Conservation (phyloP, 2,329 filamentous ascomycete species). For the Penicillium sp. region DNA sequence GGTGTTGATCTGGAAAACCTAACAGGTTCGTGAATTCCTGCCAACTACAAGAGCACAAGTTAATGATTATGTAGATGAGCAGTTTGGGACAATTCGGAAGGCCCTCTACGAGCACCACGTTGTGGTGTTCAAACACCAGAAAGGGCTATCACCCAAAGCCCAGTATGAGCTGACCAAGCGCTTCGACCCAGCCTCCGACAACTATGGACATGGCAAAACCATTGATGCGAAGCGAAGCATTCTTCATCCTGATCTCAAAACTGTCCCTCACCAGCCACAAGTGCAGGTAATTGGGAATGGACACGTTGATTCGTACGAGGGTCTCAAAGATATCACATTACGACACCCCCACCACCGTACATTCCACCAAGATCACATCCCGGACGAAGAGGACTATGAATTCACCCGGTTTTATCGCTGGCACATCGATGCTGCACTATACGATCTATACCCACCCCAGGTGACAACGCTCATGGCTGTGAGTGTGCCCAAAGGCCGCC, state of each 20-base stretch:
- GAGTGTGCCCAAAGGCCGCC: constrained; percentile 65
- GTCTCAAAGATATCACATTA: constrained; percentile 65
- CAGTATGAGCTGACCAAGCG: constrained; percentile 72
- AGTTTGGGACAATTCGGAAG: constrained; percentile 63
- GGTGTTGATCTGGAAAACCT: constrained; percentile 63
- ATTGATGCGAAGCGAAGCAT: constrained; percentile 65
- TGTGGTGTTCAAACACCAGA: constrained; percentile 69
- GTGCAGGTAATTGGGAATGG: constrained; percentile 81
- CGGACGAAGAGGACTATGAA: constrained; percentile 59
- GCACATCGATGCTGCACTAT: constrained; percentile 78
- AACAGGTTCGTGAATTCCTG: constrained; percentile 51
- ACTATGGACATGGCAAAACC: constrained; percentile 75
- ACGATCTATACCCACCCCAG: constrained; percentile 70
- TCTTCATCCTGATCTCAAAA: constrained; percentile 77
- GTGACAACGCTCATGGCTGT: constrained; percentile 73
- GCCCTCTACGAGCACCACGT: constrained; percentile 69
- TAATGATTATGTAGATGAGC: constrained; percentile 51
- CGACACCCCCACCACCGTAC: constrained; percentile 75
- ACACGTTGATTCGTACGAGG: constrained; percentile 67
- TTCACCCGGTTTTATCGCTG: constrained; percentile 69
- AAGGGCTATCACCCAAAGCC: constrained; percentile 63
- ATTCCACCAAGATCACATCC: constrained; percentile 67
- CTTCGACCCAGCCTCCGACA: constrained; percentile 66
- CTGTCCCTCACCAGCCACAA: constrained; percentile 75
- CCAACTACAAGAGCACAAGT: neutral